phyloP scores from a whole-genome alignment of 176 grass and related monocot species.

The Thalia dealbata region DNA sequence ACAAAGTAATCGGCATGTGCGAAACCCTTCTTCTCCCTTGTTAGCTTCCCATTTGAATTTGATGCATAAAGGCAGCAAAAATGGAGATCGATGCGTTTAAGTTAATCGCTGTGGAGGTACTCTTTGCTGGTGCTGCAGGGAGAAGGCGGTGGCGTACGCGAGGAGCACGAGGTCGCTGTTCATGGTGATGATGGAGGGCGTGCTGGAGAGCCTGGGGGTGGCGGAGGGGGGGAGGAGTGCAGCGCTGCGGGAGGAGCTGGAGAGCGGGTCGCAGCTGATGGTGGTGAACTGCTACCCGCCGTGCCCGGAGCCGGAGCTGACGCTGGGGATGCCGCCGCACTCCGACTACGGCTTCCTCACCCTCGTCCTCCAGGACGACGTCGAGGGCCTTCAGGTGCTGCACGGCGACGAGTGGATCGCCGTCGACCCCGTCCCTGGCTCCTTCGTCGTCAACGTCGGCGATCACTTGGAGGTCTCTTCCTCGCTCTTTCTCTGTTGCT shows the following conservation, averaged over 20 bases:
- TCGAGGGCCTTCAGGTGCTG: conserved; percentile 58
- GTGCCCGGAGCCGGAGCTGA: conserved; percentile 71
- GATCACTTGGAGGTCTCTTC: conserved; percentile 58
- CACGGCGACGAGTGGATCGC: conserved; percentile 43
- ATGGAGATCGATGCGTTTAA: no score
- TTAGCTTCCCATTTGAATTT: no score
- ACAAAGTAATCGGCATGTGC: no score
- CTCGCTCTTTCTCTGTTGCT: no score
- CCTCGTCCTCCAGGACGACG: conserved; percentile 57
- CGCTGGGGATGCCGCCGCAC: conserved; percentile 81
- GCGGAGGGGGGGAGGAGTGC: no score
- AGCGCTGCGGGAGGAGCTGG: conserved; percentile 25
- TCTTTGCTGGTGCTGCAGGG: no score
- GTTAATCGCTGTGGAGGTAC: no score
- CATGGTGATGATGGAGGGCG: conserved; percentile 38
- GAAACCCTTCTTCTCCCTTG: no score
- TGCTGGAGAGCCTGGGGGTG: conserved; percentile 41
- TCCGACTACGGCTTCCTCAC: conserved; percentile 87
- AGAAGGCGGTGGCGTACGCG: conserved; percentile 26
- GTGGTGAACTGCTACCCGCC: conserved; percentile 62
- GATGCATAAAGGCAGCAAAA: no score
- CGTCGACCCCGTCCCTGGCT: conserved; percentile 39
- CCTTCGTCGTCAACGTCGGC: conserved; percentile 66
- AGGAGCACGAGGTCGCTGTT: conserved; percentile 35
- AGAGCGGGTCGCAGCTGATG: conserved; percentile 50